Percentiles rank a stretch among this genome's conserved stretches.
Conservation (phyloP, 2,329 filamentous ascomycete species). For the Zasmidium cellare region DNA sequence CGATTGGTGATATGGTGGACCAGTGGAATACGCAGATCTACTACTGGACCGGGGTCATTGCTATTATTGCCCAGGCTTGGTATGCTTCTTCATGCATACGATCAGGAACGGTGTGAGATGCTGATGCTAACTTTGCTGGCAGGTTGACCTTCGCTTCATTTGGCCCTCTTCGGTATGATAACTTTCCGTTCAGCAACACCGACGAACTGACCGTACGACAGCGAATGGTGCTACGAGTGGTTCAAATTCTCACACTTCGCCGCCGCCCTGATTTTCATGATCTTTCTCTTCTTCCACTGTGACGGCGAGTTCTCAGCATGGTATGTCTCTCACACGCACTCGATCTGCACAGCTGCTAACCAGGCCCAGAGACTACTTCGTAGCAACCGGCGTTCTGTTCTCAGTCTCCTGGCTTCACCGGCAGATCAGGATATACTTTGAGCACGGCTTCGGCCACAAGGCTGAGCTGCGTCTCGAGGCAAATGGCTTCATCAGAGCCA, state of each 20-base stretch:
- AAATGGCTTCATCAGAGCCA: conserved; percentile 45
- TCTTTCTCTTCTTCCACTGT: conserved; percentile 64
- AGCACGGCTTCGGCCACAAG: conserved; percentile 49
- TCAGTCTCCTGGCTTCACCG: conserved; percentile 48
- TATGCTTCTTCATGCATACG: conserved; percentile 5
- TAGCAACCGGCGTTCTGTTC: conserved; percentile 57
- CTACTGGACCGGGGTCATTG: conserved; percentile 59
- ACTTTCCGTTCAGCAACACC: background rate
- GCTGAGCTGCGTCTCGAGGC: conserved; percentile 45
- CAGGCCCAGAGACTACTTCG: conserved; percentile 56
- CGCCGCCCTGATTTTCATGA: conserved; percentile 54
- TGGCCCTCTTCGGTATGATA: conserved; percentile 51
- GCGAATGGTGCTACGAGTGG: conserved; percentile 59
- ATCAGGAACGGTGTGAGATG: too few species aligned
- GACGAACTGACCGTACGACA: conserved; percentile 22
- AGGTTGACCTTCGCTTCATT: conserved; percentile 57
- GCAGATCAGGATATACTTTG: conserved; percentile 49
- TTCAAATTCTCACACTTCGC: conserved; percentile 61
- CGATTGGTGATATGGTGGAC: conserved; percentile 49
- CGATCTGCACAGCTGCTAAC: background rate
- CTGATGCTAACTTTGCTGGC: too few species aligned
- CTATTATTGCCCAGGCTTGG: conserved; percentile 44
- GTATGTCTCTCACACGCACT: conserved; percentile 30
- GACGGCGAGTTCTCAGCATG: conserved; percentile 56
- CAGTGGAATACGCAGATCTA: conserved; percentile 47